Evolutionary conservation across 1,284 basidiomycete genomes (phyloP), one percentile per base, ranked within the genome.

Genomic region (Farysia itapuensis): DNA sequence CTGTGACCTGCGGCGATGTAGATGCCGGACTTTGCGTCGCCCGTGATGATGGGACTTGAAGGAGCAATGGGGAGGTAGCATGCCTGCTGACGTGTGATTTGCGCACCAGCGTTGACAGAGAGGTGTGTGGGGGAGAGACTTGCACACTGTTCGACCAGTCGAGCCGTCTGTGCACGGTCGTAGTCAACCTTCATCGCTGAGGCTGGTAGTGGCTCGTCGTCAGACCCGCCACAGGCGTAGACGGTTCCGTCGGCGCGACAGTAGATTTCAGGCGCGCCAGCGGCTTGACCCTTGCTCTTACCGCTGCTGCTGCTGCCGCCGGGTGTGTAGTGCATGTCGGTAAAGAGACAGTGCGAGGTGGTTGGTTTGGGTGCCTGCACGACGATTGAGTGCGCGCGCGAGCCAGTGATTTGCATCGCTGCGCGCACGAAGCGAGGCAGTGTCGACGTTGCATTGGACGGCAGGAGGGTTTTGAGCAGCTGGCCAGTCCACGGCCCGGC

Each of bases 401-500:
- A 77, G 0, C 81, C 81, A 5, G 67, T 69, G 16, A 79, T 78
- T 21, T 53, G 43, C 0, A 49, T 44, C 8, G 74, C 73, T 5
- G 75, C 66, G 9, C 79, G 79, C 16, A 79, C 70, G 18, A 60
- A 51, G 22, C 43, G 20, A 4, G 64, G 56, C 12, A 78, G 65
- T n/a, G n/a, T n/a, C n/a, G n/a, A n/a, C n/a, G n/a, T 28, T 11
- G 49, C 43, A 14, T 43, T 50, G 14, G 45, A 49, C 12, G 82
- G 80, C 51, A 85, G 80, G 19, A 86, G 78, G 42, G 79, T 73
- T 18, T 71, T 58, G 29, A 83, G 79, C 7, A 85, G 78, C 33
- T 73, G 70, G 0, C 89, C 83, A 0, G 90, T 89, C 92, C 92
- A 96, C 2, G 89, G 88, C 41, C 67, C 56, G 9, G 56, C 56